Conservation (phyloP, 2,329 filamentous ascomycete genomes). For the Aureobasidium uvarum region DNA sequence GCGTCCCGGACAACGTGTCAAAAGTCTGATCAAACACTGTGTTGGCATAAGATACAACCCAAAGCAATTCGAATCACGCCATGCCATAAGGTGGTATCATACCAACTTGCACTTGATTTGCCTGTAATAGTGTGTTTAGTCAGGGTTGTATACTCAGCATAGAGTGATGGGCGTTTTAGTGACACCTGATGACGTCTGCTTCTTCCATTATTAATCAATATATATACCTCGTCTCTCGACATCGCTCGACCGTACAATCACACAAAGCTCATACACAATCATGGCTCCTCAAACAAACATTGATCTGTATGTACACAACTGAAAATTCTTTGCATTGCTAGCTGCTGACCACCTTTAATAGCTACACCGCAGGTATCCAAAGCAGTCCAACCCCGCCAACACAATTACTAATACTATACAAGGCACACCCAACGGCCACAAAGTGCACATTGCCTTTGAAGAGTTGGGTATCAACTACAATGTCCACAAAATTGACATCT, state of each 20-base stretch:
- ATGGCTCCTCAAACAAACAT: constrained; percentile 26
- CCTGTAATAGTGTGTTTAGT: too few species aligned
- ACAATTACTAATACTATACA: constrained; percentile 14
- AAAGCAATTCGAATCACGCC: too few species aligned
- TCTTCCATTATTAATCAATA: constrained; percentile 10
- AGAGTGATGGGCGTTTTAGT: neutral
- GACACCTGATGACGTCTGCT: constrained; percentile 1
- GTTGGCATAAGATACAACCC: too few species aligned
- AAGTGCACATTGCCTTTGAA: constrained; percentile 38
- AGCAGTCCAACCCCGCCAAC: too few species aligned
- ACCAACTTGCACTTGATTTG: too few species aligned
- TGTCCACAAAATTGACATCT: constrained; percentile 44
- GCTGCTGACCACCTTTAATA: neutral
- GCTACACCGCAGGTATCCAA: constrained; percentile 31
- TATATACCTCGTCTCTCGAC: neutral
- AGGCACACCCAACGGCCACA: constrained; percentile 40
- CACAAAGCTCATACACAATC: neutral
- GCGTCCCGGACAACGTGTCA: too few species aligned
- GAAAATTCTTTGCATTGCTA: neutral
- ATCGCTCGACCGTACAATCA: neutral
- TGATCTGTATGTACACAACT: constrained; percentile 19
- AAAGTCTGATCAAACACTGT: too few species aligned
- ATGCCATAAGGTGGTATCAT: too few species aligned
- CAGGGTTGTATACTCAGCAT: neutral
- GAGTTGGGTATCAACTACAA: constrained; percentile 38